Conservation (phyloP, 2,329 filamentous ascomycete genomes). For the Cytospora schulzeri region DNA sequence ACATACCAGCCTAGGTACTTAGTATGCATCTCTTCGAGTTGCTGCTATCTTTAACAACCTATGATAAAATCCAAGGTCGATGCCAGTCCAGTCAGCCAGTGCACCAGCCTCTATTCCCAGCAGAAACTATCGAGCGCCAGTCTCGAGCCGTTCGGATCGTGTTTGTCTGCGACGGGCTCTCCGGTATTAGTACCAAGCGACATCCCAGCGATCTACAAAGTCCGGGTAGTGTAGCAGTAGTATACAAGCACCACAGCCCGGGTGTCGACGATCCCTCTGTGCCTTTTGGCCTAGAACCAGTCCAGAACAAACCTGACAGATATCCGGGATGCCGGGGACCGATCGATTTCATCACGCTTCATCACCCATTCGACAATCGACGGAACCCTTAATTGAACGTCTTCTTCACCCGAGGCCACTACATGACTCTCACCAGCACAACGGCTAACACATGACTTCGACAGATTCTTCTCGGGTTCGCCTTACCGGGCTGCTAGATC, state of each 20-base stretch:
- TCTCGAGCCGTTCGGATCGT: conserved; percentile 30
- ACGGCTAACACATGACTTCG: not conserved
- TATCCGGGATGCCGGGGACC: not conserved
- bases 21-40: not conserved
- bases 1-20: too few species aligned
- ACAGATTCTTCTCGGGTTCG: not conserved
- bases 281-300: not conserved
- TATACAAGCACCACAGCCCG: not conserved
- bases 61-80: too few species aligned
- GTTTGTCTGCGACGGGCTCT: conserved; percentile 30
- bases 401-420: not conserved
- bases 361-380: not conserved
- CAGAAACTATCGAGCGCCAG: conserved; percentile 9
- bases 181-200: conserved; percentile 21
- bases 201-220: conserved; percentile 2
- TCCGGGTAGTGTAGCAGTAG: not conserved
- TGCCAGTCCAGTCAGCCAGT: not conserved
- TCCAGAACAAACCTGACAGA: not conserved
- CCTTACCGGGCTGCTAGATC: not conserved
- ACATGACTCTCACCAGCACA: not conserved
- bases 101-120: conserved; percentile 17
- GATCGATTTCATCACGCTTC: not conserved
- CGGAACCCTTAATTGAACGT: not conserved
- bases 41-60: too few species aligned
- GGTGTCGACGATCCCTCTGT: not conserved